These are phyloP conservation scores for Fomitopsis palustris DNA, from an alignment of 1,284 basidiomycete genomes.

Conservation along the genomic window DNA sequence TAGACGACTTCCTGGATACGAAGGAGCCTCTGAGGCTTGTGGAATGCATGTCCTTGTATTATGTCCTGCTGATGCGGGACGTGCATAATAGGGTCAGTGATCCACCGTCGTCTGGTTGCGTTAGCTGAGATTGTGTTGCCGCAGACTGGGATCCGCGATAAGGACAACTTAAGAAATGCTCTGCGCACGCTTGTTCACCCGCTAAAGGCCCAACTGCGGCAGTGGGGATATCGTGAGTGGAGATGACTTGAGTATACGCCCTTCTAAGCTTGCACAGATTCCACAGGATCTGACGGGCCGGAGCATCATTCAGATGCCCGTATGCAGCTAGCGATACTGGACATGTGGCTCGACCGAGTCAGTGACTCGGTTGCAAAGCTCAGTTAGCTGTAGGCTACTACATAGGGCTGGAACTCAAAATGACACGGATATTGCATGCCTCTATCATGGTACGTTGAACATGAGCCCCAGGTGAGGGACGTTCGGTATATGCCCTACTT, in stretches of 20 bases:
- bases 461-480: no score
- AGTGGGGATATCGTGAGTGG: conserved; percentile 24
- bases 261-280: not conserved
- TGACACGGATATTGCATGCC: no score
- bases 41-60: conserved; percentile 52
- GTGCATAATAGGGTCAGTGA: conserved; percentile 37
- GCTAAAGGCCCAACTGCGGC: conserved; percentile 22
- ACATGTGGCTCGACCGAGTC: conserved; percentile 42
- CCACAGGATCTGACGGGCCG: not conserved
- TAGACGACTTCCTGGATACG: conserved; percentile 41
- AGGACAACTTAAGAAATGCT: conserved; percentile 28
- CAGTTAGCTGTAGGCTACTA: not conserved
- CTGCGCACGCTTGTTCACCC: conserved; percentile 28
- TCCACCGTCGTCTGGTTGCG: conserved; percentile 2
- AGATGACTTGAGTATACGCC: conserved; percentile 26
- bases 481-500: no score
- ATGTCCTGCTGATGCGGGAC: conserved; percentile 48
- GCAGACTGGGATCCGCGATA: conserved; percentile 52
- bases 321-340: conserved; percentile 38
- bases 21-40: conserved; percentile 46
- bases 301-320: conserved; percentile 19
- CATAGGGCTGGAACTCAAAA: no score
- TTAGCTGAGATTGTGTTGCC: conserved; percentile 3
- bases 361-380: conserved; percentile 22
- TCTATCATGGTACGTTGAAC: no score